These are phyloP conservation scores for Nicotiana attenuata DNA, from an alignment of 257 asterid genomes.

Conservation along the genomic window DNA sequence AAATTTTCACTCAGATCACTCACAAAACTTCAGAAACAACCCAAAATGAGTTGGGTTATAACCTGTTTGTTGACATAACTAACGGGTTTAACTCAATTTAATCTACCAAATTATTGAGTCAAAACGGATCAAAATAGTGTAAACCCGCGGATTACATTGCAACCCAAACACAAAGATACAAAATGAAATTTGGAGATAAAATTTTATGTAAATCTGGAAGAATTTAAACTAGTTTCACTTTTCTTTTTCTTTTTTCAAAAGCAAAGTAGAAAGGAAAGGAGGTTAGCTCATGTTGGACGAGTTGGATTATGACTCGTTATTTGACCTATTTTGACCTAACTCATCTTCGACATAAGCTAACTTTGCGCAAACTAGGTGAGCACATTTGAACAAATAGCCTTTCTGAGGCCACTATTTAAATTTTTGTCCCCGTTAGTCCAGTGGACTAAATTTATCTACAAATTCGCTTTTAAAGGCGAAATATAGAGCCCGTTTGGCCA, in stretches of 20 bases:
- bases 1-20: no score
- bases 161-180: neutral
- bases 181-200: neutral
- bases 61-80: neutral
- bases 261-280: neutral
- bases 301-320: neutral
- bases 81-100: neutral
- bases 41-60: no score
- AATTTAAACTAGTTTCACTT: neutral
- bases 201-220: neutral
- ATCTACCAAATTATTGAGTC: neutral
- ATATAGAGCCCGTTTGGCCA: no score
- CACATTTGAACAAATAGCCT: no score
- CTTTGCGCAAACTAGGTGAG: no score
- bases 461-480: no score
- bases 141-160: neutral
- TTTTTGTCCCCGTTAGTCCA: no score
- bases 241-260: neutral
- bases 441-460: no score
- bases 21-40: no score
- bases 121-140: neutral
- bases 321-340: no score
- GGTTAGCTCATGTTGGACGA: neutral
- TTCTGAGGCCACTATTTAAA: no score
- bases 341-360: rapidly evolving